Evolutionary conservation across 768 basidiomycete species (phyloP), one percentile per base, ranked within the genome.

Genomic region (Boletus bicolor): DNA sequence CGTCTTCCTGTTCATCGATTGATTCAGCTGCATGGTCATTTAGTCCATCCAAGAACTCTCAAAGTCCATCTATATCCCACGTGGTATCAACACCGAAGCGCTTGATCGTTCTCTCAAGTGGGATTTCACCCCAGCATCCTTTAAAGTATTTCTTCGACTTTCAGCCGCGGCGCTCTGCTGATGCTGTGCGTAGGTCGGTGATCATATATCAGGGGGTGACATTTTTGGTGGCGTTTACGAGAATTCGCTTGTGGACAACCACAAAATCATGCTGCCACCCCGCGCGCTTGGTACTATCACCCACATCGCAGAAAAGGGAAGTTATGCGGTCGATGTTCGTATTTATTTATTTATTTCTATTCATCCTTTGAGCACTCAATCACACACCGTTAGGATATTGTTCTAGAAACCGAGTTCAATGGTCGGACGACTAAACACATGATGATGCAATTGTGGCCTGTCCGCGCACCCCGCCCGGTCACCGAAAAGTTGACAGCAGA

Each of bases 361-460:
- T 55, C 38, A 24, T 51, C 7, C 35, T 42, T 19, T 12, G 34
- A 53, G 30, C 50, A 34, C 55, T 46, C 52, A 53, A 38, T 49
- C 11, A 28, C 36, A 52, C 47, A 7, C 15, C 28, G 3, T 41
- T 49, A 97, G 93, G 97, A 99, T 70, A 80, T 95, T 49, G 90
- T 99, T 21, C 77, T 98, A 46, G 97, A 99, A 75, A 98, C 96
- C 7, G 97, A 98, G 68, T 98, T 99, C 67, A 86, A 98, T 59
- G 97, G 96, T 61, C 93, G 94, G 76, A 87, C 79, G 38, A 89
- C 93, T 14, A 82, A 94, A 65, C 96, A 98, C 71, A 87, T 90
- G 17, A 86, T 99, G 84, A 91, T 97, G 91, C 97, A 99, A 68
- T 78, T 96, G 34, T 99, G 97, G 97, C 97, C 97, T 61, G 97